Conservation (phyloP, 768 basidiomycete genomes). For the Cytidiella melzeri region DNA sequence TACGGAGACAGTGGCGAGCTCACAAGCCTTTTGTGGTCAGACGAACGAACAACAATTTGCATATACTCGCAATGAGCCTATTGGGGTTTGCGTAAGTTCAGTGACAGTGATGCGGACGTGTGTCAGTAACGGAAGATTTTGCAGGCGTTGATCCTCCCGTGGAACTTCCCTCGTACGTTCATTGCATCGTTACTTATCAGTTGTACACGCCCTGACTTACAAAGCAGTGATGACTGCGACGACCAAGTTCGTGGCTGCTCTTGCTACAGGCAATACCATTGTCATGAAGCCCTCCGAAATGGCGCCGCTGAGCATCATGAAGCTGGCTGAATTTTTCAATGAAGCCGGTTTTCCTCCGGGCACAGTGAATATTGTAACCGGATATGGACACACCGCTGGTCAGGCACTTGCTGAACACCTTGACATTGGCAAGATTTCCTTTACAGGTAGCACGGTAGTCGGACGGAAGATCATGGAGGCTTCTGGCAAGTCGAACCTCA, state of each 20-base stretch:
- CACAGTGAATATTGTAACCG: slow-evolving; percentile 70
- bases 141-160: slow-evolving; percentile 47
- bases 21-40: slow-evolving; percentile 14
- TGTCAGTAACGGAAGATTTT: neutral
- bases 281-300: slow-evolving; percentile 81
- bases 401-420: slow-evolving; percentile 62
- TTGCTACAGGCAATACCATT: slow-evolving; percentile 73
- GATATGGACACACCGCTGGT: slow-evolving; percentile 66
- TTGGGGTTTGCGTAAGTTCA: slow-evolving; percentile 39
- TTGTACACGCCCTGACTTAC: neutral
- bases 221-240: slow-evolving; percentile 48
- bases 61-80: slow-evolving; percentile 66
- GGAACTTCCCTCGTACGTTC: slow-evolving; percentile 55
- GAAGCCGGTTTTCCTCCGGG: slow-evolving; percentile 77
- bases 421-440: slow-evolving; percentile 61
- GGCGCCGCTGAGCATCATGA: slow-evolving; percentile 63
- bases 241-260: slow-evolving; percentile 73
- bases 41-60: slow-evolving; percentile 50
- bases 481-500: slow-evolving; percentile 76
- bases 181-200: no score
- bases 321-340: slow-evolving; percentile 41
- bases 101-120: neutral
- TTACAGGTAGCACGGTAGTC: slow-evolving; percentile 79
- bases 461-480: slow-evolving; percentile 80
- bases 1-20: neutral